Evolutionary conservation across 257 asterid genomes (phyloP), one percentile per base, ranked within the genome.

Genomic region (Nicotiana undulata): DNA sequence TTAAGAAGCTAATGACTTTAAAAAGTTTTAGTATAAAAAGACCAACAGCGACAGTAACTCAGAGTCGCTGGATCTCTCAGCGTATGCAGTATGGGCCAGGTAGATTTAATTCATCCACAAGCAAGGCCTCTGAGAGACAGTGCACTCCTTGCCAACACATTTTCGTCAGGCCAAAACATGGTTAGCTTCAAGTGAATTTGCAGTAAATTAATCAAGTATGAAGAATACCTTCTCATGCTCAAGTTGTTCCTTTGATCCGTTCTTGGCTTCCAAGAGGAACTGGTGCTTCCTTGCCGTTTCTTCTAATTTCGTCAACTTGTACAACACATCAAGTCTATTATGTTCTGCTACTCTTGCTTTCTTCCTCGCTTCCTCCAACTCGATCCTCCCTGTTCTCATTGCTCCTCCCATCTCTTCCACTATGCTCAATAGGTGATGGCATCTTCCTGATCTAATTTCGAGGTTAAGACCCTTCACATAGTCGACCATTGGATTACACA

Each of bases 401-500:
- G 83, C 89, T 79, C 77, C 88, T 68, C 85, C 89, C 90, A 92
- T 93, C 85, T 92, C 94, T 83, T 87, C 89, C 67, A 93, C 83
- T 51, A 88, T 79, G 81, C 88, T 88, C 85, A 90, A 60, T 49
- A 92, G 88, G 63, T 79, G 84, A 10, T 89, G 84, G 83, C 89
- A 87, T 22, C 90, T 78, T 85, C 98, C 96, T 29, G 85, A 81
- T 80, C 77, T 67, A 82, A 93, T 77, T 77, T 93, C 97, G 44
- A 63, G 80, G 77, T 90, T 92, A 76, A 90, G 91, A 76, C 86
- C 91, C 40, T 89, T 84, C 32, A 86, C 94, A 83, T 90, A 90
- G 64, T 90, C 85, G 44, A 87, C 91, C 97, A 93, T 90, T 76
- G 97, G 98, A 80, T 34, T 81, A 82, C 95, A 90, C 95, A 93